Evolutionary conservation across 768 basidiomycete species (phyloP).

Genomic region (Suillus spraguei): DNA sequence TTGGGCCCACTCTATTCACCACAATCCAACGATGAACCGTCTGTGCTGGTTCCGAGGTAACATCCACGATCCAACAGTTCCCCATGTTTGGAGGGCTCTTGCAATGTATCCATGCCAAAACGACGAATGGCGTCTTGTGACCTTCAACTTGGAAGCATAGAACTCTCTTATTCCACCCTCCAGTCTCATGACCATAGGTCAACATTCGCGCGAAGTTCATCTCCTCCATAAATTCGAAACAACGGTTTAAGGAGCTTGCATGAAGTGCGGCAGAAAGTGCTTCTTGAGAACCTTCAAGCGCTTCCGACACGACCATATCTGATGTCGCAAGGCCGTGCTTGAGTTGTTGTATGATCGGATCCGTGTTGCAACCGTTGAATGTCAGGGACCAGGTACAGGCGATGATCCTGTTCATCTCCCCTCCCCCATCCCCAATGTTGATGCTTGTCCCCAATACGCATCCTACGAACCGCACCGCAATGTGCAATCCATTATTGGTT

Average conservation of each 20-base stretch:
- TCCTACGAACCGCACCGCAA: neutral
- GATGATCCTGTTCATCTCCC: neutral
- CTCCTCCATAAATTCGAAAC: neutral
- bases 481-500: neutral
- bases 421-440: neutral
- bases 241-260: neutral
- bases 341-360: neutral
- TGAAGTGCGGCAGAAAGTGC: neutral
- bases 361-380: neutral
- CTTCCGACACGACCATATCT: neutral
- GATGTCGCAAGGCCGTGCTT: neutral
- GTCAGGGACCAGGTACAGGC: neutral
- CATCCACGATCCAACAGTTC: neutral
- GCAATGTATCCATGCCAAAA: neutral
- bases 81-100: neutral
- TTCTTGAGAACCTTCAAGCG: neutral
- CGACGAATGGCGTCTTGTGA: neutral
- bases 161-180: neutral
- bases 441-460: neutral
- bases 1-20: neutral
- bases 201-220: neutral
- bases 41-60: neutral
- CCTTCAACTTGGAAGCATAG: neutral
- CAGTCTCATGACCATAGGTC: neutral
- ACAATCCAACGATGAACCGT: neutral